Conservation (phyloP, 345 rosid species). For the Gossypioides kirkii region DNA sequence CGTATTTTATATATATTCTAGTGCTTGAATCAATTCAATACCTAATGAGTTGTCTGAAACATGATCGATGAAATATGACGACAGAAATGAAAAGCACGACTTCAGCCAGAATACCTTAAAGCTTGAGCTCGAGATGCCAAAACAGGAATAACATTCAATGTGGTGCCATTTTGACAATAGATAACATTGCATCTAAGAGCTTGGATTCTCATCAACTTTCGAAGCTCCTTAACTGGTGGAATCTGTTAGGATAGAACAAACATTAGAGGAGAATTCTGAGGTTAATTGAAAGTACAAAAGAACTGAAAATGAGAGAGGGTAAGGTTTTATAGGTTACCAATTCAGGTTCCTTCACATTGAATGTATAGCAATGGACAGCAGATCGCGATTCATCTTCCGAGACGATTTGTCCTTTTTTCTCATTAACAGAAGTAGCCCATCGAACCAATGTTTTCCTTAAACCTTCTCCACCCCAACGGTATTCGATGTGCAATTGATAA, state of each 20-base stretch:
- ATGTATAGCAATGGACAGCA: constrained; percentile 48
- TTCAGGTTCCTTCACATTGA: constrained; percentile 43
- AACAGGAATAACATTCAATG: constrained; percentile 63
- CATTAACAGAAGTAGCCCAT: constrained; percentile 51
- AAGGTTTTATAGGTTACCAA: constrained; percentile 29
- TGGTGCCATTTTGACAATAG: constrained; percentile 60
- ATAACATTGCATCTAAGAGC: constrained; percentile 63
- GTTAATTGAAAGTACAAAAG: background rate
- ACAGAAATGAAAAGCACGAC: background rate
- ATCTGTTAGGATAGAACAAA: constrained; percentile 31
- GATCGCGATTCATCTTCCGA: constrained; percentile 50
- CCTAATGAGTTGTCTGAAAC: background rate
- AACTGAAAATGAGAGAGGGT: background rate
- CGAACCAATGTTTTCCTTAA: constrained; percentile 63
- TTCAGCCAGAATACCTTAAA: constrained; percentile 40
- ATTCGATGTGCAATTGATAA: constrained; percentile 73
- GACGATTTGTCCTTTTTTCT: constrained; percentile 42
- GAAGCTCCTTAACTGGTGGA: constrained; percentile 58
- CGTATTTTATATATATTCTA: background rate
- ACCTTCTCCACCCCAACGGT: constrained; percentile 79
- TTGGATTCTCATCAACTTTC: constrained; percentile 62
- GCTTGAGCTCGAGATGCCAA: constrained; percentile 82
- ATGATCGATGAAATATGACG: background rate
- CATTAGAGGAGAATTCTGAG: background rate
- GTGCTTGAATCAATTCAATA: background rate